Evolutionary conservation across 768 basidiomycete species (phyloP).

Genomic region (Suillus sp.): DNA sequence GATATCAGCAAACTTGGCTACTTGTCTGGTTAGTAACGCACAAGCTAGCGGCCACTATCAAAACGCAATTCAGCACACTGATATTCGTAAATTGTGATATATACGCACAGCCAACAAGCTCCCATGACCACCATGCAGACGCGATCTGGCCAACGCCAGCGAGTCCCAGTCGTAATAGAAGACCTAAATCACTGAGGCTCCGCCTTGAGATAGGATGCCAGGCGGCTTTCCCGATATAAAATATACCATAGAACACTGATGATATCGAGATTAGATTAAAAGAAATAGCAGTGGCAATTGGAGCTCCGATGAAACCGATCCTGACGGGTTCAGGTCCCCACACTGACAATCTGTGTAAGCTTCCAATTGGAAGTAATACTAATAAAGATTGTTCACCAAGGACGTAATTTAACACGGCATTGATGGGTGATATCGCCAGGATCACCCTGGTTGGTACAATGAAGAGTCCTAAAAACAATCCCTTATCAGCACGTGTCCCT

Average conservation of each 20-base stretch:
- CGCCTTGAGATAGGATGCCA: slow-evolving; percentile 77
- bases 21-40: slow-evolving; percentile 23
- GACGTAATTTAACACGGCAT: slow-evolving; percentile 78
- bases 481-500: not conserved
- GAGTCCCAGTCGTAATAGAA: slow-evolving; percentile 74
- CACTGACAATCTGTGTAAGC: slow-evolving; percentile 38
- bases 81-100: not conserved
- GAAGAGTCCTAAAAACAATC: slow-evolving; percentile 59
- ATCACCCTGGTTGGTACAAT: slow-evolving; percentile 83
- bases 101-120: slow-evolving; percentile 60
- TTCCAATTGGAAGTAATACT: not conserved
- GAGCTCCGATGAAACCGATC: slow-evolving; percentile 91
- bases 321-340: slow-evolving; percentile 78
- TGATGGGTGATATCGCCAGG: slow-evolving; percentile 81
- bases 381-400: slow-evolving; percentile 61
- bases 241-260: slow-evolving; percentile 65
- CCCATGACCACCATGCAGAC: slow-evolving; percentile 98
- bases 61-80: slow-evolving; percentile 6
- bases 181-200: slow-evolving; percentile 68
- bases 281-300: slow-evolving; percentile 84
- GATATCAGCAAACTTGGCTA: slow-evolving; percentile 14
- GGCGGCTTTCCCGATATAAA: slow-evolving; percentile 65
- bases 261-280: slow-evolving; percentile 79
- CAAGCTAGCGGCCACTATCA: slow-evolving; percentile 55
- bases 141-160: slow-evolving; percentile 85